Percentiles rank a stretch among this genome's conserved stretches.
These are phyloP conservation scores for Ogataea pilisensis DNA, from an alignment of 805 yeast genomes.

Conservation along the genomic window DNA sequence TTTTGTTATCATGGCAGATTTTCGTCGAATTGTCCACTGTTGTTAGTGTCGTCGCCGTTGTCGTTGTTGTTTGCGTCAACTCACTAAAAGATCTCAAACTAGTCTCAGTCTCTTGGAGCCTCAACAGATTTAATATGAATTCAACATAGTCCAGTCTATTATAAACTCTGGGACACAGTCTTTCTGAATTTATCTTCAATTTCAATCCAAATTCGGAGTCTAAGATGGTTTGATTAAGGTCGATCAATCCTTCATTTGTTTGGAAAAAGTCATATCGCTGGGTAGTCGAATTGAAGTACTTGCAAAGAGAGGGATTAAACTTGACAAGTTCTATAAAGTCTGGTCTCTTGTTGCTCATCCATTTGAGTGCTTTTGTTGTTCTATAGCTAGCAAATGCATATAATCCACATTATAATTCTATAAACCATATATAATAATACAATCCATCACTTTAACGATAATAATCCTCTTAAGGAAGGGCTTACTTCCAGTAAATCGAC, in stretches of 20 bases:
- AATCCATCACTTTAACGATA: not conserved
- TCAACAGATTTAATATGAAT: conserved; percentile 15
- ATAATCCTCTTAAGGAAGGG: not conserved
- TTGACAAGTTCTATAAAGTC: conserved; percentile 13
- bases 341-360: conserved; percentile 2
- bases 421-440: too few relatives aligned
- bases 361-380: not conserved
- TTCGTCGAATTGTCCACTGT: too few relatives aligned
- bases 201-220: conserved; percentile 13
- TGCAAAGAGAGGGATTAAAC: conserved; percentile 14
- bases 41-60: not conserved
- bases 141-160: conserved; percentile 28
- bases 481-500: too few relatives aligned
- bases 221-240: conserved; percentile 20
- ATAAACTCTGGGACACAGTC: conserved; percentile 32
- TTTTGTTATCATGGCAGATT: too few relatives aligned
- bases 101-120: not conserved
- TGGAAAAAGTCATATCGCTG: conserved; percentile 18
- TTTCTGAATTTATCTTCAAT: conserved; percentile 11
- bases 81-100: not conserved
- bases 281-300: conserved; percentile 8
- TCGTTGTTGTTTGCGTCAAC: not conserved
- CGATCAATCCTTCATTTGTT: conserved; percentile 19
- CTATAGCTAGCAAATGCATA: too few relatives aligned
- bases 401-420: too few relatives aligned